These are phyloP conservation scores for Neopestalotiopsis clavispora DNA, from an alignment of 2,329 filamentous ascomycete genomes.

Conservation along the genomic window DNA sequence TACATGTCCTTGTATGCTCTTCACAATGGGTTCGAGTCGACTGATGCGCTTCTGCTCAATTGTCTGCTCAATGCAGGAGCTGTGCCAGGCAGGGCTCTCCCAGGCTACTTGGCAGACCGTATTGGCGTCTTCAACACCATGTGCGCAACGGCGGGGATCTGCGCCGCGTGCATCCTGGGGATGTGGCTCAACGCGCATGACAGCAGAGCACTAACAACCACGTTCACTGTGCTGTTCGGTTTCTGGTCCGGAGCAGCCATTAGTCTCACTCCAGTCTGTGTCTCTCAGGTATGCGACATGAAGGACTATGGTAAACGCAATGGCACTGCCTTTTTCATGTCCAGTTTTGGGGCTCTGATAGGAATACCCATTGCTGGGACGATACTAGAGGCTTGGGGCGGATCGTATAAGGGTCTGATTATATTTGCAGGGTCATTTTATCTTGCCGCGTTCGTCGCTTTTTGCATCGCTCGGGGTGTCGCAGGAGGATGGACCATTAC, in stretches of 20 bases:
- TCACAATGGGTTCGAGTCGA: neutral
- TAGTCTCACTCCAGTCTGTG: conserved; percentile 70
- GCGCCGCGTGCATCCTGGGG: conserved; percentile 45
- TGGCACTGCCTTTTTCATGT: conserved; percentile 55
- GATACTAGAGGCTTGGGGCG: neutral
- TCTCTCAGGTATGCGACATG: conserved; percentile 71
- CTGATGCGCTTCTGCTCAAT: conserved; percentile 49
- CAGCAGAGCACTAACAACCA: conserved; percentile 44
- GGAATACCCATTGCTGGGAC: conserved; percentile 8
- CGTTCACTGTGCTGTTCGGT: conserved; percentile 50
- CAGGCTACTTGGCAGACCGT: conserved; percentile 69
- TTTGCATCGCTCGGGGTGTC: neutral
- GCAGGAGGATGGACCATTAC: neutral
- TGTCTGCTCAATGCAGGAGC: conserved; percentile 71
- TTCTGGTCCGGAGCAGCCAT: conserved; percentile 54
- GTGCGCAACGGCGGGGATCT: conserved; percentile 58
- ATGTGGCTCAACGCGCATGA: conserved; percentile 51
- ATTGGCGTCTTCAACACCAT: conserved; percentile 72
- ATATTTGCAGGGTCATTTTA: neutral
- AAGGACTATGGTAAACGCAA: conserved; percentile 61
- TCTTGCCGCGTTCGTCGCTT: neutral
- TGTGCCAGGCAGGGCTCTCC: conserved; percentile 67
- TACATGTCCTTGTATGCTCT: conserved; percentile 52
- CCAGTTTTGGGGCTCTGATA: conserved; percentile 2
- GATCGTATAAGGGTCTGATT: neutral